Base-by-base conservation (phyloP, 2,329 filamentous ascomycete genomes). In the Paecilomyces variotii region DNA sequence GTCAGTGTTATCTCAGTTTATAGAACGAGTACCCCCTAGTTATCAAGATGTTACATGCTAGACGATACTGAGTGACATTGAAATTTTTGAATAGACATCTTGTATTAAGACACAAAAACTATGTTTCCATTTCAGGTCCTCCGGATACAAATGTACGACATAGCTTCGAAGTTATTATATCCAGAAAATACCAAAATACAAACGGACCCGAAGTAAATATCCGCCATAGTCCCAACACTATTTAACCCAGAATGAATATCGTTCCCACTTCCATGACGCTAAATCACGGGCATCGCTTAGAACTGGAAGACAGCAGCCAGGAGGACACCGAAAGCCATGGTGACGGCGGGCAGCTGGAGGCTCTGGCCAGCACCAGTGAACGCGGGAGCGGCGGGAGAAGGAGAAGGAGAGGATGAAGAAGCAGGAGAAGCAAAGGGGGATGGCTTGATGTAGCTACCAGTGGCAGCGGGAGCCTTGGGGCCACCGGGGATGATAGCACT, bases 281-380 rank as follows among this genome's bases (percentile, higher is more conserved):
- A 45, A 32, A 24, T 45, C 14, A 19, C 39, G 39, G 9, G 39
- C 19, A 19, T 45, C 39, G n/a, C 39, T 66, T 63, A 68, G 53
- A 68, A 54, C 59, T 68, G 65, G 61, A 69, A 62, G 35, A 61
- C 64, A 55, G 62, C 57, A 24, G 63, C 62, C 53, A 55, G 58
- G 34, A 67, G 39, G 27, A 64, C 65, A 52, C 67, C 67, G 28
- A 69, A 56, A n/a, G 60, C 60, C 7, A 64, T 59, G 9, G 65
- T 64, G 11, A 66, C 27, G 34, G 62, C 63, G 53, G 67, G 68
- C 26, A 68, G 51, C 35, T 60, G 55, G 45, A 65, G 62, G 45
- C 62, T 58, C 30, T 66, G 64, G 34, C 65, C 66, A 26, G 67
- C 67, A 10, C 64, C 67, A 59, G 66, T 68, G 63, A 62, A 68